Evolutionary conservation across 805 yeast species (phyloP), one percentile per base, ranked within the genome.

Genomic region (Danielia reshetovae): DNA sequence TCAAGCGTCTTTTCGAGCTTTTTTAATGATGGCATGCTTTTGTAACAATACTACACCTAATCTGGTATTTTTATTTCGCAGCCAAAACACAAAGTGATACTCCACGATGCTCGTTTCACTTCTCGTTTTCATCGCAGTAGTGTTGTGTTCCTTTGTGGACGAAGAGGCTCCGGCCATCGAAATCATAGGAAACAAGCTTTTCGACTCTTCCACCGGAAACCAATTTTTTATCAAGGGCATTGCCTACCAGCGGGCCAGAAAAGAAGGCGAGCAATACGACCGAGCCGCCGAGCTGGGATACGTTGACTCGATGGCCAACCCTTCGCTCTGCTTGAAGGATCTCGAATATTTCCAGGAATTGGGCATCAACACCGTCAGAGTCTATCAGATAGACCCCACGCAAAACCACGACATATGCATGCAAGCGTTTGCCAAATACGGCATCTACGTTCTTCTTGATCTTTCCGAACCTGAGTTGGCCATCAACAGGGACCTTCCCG

Each of bases 201-300:
- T 82, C 60, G 75, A 77, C 60, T 62, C 80, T 13, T 70, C 68
- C 45, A 76, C 80, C 45, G 90, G 88, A 8, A 74, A 83, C 27
- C 95, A 86, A 63, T 89, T 89, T 63, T 89, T 79, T 61, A 74
- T 89, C 52, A 81, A 78, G 52, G 97, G 97, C 46, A 74, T 87
- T 33, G 95, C 95, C 0, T 87, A 88, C 62, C 96, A 88, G 62
- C 79, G 81, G 28, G 74, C 79, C 46, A 70, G 79, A 10, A 74
- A 75, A 34, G 68, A 66, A 43, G 52, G 50, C 51, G 49, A 55
- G 51, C 18, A 32, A 43, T 54, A 44, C 29, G 52, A 48, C 22
- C 43, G 42, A 9, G 35, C 41, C 2, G 33, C 43, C 4, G 53
- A 43, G 15, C 48, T 53, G 9, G 54, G 57, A 4, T 72, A 67